phyloP scores from a whole-genome alignment of 106 monocot species.

The Dendrobium catenatum region DNA sequence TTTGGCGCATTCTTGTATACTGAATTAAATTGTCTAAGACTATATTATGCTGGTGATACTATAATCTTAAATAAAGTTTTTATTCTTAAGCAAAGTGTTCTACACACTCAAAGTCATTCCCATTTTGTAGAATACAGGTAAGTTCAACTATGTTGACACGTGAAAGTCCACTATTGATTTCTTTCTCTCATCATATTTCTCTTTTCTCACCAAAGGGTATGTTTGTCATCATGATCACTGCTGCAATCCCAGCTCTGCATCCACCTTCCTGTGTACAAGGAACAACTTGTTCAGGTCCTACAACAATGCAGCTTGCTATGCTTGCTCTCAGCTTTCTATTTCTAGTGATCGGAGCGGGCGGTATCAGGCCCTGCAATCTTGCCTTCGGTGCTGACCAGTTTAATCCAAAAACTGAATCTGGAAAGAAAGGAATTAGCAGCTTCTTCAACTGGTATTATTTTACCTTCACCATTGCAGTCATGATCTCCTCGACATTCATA shows the following conservation, averaged over 20 bases:
- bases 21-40: too few species aligned
- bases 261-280: slow-evolving; percentile 33
- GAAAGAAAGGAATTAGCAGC: slow-evolving; percentile 53
- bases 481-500: slow-evolving; percentile 60
- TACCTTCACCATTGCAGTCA: slow-evolving; percentile 54
- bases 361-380: slow-evolving; percentile 73
- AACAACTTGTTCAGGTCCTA: slow-evolving; percentile 17
- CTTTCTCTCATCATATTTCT: background rate
- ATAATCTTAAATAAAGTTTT: too few species aligned
- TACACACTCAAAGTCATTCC: too few species aligned
- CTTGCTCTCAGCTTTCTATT: slow-evolving; percentile 28
- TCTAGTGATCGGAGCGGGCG: slow-evolving; percentile 58
- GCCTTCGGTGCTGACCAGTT: slow-evolving; percentile 86
- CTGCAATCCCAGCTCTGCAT: slow-evolving; percentile 44
- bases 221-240: slow-evolving; percentile 32
- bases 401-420: slow-evolving; percentile 44
- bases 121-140: too few species aligned
- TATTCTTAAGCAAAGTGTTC: too few species aligned
- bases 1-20: too few species aligned
- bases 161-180: too few species aligned
- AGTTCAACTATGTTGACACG: too few species aligned
- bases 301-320: slow-evolving; percentile 15
- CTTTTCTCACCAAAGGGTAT: slow-evolving; percentile 26
- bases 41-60: too few species aligned
- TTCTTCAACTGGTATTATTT: slow-evolving; percentile 96